Conservation (phyloP, 139 green algal species). For the Tetradesmus obliquus region DNA sequence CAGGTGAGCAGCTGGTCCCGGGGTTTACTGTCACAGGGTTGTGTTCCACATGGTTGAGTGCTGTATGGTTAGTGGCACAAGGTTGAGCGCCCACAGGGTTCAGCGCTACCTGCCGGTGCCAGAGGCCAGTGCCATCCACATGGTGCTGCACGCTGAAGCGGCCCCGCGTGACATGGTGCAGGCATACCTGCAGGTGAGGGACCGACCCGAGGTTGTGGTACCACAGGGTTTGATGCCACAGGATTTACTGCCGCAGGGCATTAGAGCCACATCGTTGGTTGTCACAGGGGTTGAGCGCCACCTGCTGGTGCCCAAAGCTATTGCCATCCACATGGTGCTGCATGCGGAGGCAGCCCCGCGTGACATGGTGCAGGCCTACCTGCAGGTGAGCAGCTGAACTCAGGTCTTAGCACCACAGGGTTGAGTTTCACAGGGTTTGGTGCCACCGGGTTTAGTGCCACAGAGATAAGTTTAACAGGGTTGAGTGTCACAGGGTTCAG, state of each 20-base stretch:
- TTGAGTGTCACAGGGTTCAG: no score
- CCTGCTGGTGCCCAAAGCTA: conserved; percentile 45
- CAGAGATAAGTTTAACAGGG: no score
- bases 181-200: conserved; percentile 50
- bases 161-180: conserved; percentile 60
- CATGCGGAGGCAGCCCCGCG: conserved; percentile 55
- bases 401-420: no score
- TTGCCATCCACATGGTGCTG: conserved; percentile 61
- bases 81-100: not conserved
- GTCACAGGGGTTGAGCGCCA: not conserved
- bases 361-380: conserved; percentile 63
- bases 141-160: conserved; percentile 67
- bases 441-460: not conserved
- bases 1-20: conserved; percentile 9
- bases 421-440: no score
- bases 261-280: no score
- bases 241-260: no score
- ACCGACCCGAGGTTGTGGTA: not conserved
- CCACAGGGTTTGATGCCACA: not conserved
- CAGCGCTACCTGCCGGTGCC: conserved; percentile 51
- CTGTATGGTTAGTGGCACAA: no score
- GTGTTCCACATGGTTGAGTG: no score
- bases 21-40: no score
- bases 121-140: conserved; percentile 48
- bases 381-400: conserved; percentile 29